Base-by-base conservation (phyloP, 352 stramenopile species). In the Phytophthora pinifolia region DNA sequence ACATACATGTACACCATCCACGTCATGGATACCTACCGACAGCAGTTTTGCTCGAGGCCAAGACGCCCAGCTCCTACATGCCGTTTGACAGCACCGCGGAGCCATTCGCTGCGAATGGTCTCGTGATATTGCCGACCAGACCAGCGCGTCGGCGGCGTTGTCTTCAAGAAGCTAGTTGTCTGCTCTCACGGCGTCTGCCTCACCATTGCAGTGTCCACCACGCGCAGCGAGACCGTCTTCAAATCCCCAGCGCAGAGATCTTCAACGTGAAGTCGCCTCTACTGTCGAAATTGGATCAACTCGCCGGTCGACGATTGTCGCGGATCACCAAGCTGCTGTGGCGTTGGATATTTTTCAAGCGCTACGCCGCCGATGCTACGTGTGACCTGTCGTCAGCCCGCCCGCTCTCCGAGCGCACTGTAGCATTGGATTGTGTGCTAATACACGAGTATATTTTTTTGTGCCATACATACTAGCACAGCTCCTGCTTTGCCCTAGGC, bases 31-130 rank as follows among this genome's bases (percentile, higher is more conserved):
- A 57, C 54, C 33, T 51, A 56, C 54, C 46, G 46, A 57, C 37
- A 57, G 54, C 54, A 62, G 54, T 39, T 50, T 51, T 54, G n/a
- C 18, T 29, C 31, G 20, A 27, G 15, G 25, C 25, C 25, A 29
- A 29, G 25, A 29, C 25, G 41, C n/a, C 49, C 22, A 33, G 43
- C 57, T 61, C 50, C 50, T 65, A 56, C 50, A 51, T 35, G 17
- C 31, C 50, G 58, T 61, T 56, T 61, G 50, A 66, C 51, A 66
- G 37, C 22, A 8, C 5, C 27, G 31, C 43, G 32, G 31, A 61
- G 57, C 43, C 43, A 55, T 49, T 15, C 13, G 17, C 32, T 46
- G 15, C 15, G 13, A 25, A 35, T 53, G 33, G 25, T 22, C 22
- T 18, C n/a, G 31, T 18, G n/a, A n/a, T 27, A 5, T 14, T n/a